Evolutionary conservation across 768 basidiomycete genomes (phyloP).

Genomic region (Xerocomellus intermedius): DNA sequence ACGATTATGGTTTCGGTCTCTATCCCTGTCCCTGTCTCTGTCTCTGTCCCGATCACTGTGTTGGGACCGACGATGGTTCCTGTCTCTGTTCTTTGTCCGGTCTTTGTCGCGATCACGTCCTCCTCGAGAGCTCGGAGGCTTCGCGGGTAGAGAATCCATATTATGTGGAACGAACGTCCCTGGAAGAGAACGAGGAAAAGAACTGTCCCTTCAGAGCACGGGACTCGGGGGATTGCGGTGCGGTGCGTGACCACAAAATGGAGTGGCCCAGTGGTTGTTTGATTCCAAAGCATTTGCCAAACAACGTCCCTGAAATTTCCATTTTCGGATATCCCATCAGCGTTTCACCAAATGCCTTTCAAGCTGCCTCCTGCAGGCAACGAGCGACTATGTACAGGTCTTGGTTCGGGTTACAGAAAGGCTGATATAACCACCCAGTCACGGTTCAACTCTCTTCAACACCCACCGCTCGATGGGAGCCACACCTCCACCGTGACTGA

Average conservation of each 20-base stretch:
- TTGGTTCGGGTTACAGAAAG: no score
- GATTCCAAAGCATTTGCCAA: slow-evolving; percentile 25
- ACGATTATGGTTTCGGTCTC: not conserved
- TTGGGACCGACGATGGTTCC: slow-evolving; percentile 6
- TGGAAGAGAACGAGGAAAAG: not conserved
- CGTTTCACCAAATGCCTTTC: no score
- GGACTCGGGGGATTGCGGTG: not conserved
- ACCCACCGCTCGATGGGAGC: slow-evolving; percentile 4
- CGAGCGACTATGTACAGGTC: no score
- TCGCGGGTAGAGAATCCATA: slow-evolving; percentile 22
- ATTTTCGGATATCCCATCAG: not conserved
- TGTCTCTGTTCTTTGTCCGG: slow-evolving; percentile 6
- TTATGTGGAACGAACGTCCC: not conserved
- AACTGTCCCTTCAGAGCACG: not conserved
- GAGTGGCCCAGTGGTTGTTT: slow-evolving; percentile 26
- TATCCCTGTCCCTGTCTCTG: not conserved
- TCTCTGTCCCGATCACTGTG: slow-evolving; percentile 7
- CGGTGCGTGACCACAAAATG: not conserved
- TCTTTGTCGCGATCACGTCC: slow-evolving; percentile 17
- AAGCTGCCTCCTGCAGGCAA: no score
- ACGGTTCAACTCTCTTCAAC: slow-evolving; percentile 8
- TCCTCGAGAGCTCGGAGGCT: slow-evolving; percentile 18
- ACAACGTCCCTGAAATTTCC: not conserved
- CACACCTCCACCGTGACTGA: not conserved
- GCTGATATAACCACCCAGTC: not conserved